Conservation (phyloP, 2,329 filamentous ascomycete species). For the Aspergillus caelatus region DNA sequence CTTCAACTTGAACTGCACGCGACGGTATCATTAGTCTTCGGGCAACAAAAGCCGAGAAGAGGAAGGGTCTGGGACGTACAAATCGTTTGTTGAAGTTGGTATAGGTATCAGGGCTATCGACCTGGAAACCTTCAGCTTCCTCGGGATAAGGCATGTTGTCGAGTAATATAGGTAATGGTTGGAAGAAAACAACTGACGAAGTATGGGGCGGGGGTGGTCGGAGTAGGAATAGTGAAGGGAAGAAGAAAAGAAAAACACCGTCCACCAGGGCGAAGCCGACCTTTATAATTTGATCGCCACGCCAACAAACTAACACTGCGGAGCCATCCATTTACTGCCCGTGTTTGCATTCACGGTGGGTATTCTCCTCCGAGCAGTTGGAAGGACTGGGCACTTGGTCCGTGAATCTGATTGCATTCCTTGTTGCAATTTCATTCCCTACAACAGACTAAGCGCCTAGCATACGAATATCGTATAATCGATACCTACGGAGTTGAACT, state of each 20-base stretch:
- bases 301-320: constrained; percentile 1
- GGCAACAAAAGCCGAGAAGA: not conserved
- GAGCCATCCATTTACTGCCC: not conserved
- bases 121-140: constrained; percentile 50
- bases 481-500: not conserved
- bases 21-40: not conserved
- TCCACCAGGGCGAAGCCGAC: not conserved
- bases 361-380: not conserved
- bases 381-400: not conserved
- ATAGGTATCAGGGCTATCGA: constrained; percentile 69
- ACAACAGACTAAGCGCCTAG: not conserved
- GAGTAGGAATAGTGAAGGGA: not conserved
- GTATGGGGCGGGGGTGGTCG: not conserved
- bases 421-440: not conserved
- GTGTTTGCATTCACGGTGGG: not conserved
- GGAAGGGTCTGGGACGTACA: constrained; percentile 38
- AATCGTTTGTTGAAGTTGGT: constrained; percentile 60
- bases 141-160: constrained; percentile 49
- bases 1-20: constrained; percentile 72
- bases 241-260: not conserved
- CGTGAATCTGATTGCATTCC: not conserved
- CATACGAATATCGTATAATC: not conserved
- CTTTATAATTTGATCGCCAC: not conserved
- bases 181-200: not conserved
- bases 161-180: not conserved